phyloP scores from a whole-genome alignment of 2,329 filamentous ascomycete species.

The Cryoendolithus antarcticus region DNA sequence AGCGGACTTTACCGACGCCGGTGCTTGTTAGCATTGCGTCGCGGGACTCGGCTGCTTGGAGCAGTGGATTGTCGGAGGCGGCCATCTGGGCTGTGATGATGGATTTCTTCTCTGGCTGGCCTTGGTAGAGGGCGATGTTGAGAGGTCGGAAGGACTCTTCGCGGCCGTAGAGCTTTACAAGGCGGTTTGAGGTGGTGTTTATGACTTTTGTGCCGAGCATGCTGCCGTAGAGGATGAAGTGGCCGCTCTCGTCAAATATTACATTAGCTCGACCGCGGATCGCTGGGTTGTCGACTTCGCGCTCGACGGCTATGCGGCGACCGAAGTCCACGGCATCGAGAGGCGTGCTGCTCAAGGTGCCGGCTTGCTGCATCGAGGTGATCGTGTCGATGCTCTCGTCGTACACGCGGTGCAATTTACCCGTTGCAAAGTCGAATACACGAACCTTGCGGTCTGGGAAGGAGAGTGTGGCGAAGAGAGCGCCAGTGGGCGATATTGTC shows the following conservation, averaged over 20 bases:
- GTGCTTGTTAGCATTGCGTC: conserved; percentile 84
- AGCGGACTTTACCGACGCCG: conserved; percentile 74
- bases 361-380: conserved; percentile 92
- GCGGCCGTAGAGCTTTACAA: conserved; percentile 79
- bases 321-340: conserved; percentile 89
- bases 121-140: conserved; percentile 81
- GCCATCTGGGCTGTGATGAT: conserved; percentile 95
- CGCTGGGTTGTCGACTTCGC: conserved; percentile 62
- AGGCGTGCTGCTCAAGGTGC: conserved; percentile 59
- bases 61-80: conserved; percentile 79
- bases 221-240: conserved; percentile 91
- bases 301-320: conserved; percentile 71
- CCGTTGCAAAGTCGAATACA: conserved; percentile 82
- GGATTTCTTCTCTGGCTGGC: conserved; percentile 85
- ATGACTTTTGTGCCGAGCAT: conserved; percentile 87
- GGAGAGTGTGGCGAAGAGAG: conserved; percentile 78
- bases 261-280: conserved; percentile 66
- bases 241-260: conserved; percentile 87
- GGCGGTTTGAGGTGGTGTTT: conserved; percentile 91
- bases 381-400: conserved; percentile 86
- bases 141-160: conserved; percentile 80
- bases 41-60: conserved; percentile 80
- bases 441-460: conserved; percentile 88
- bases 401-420: conserved; percentile 81
- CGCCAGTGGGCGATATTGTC: conserved; percentile 72